phyloP scores from a whole-genome alignment of 805 yeast genomes.

The Wickerhamomyces subpelliculosus region DNA sequence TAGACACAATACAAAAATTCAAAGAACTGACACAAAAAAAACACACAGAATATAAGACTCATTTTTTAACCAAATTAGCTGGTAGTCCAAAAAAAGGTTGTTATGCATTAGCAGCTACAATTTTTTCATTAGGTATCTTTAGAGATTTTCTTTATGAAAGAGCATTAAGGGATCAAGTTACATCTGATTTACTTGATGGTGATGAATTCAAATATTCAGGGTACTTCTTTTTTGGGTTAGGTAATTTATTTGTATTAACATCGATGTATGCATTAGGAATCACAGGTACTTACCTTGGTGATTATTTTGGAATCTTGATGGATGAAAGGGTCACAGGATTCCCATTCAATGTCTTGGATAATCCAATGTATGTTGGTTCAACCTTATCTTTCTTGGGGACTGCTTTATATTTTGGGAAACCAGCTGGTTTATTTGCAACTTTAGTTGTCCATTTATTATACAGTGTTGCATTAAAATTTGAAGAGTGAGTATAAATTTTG shows the following conservation, averaged over 20 bases:
- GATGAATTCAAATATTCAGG: constrained; percentile 45
- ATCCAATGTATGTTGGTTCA: constrained; percentile 97
- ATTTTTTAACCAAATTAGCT: constrained; percentile 65
- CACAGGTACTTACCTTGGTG: constrained; percentile 95
- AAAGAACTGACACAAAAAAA: neutral
- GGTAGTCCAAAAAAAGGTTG: constrained; percentile 74
- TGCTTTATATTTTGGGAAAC: constrained; percentile 81
- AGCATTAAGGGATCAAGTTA: constrained; percentile 69
- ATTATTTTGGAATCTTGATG: constrained; percentile 95
- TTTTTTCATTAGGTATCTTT: constrained; percentile 76
- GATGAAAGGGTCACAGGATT: constrained; percentile 81
- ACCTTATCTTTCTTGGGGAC: constrained; percentile 86
- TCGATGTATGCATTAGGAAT: constrained; percentile 93
- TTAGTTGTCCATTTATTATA: constrained; percentile 76
- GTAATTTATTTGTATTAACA: constrained; percentile 72
- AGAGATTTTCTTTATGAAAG: constrained; percentile 71
- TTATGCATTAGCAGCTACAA: constrained; percentile 73
- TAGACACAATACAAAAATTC: neutral
- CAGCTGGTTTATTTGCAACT: constrained; percentile 77
- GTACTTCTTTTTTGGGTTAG: constrained; percentile 47
- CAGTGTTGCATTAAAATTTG: constrained; percentile 74
- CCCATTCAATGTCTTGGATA: constrained; percentile 86
- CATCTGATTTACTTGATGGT: constrained; percentile 45
- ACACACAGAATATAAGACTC: constrained; percentile 62
- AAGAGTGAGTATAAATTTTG: constrained; percentile 42